Base-by-base conservation (phyloP, 2,329 filamentous ascomycete species). In the Aspergillus amoenus region DNA sequence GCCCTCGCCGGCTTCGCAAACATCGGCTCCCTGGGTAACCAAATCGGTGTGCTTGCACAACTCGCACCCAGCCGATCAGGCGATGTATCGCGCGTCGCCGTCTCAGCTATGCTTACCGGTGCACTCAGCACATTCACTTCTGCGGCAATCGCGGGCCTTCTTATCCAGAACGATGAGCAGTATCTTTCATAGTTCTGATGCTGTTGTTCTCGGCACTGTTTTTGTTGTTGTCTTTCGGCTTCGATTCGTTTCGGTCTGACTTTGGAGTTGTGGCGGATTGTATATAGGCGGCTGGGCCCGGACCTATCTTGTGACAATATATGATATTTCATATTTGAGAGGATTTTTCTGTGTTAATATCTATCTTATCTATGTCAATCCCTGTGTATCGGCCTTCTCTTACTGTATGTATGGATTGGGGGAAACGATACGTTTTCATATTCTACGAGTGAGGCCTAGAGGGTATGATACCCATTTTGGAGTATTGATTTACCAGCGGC, bases 11-110 rank as follows among this genome's bases (percentile, higher is more conserved):
- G 81, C 24, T 91, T 91, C 71, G 92, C 90, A 61, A 96, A 96
- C 78, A 88, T 96, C 65, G 89, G 89, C 53, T 93, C 90, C 30
- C 83, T 96, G 47, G 91, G 91, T 71, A 93, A 91, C 55, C 91
- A 96, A 76, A 94, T 96, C 60, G 91, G 91, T 79, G 90, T 95
- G 57, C 82, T 96, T 52, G 85, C 88, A 4, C 91, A 95, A 76
- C 84, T 96, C 59, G 88, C 90, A 0, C 91, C 91, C 0, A 80
- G 81, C 4, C 85, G 91, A 44, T 82, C 84, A 39, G 89, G 88
- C 57, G 89, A 94, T 65, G 88, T 96, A 11, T 87, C 89, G 4
- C 81, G 81, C 46, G 82, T 96, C 27, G 91, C 91, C 3, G 56
- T 95, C 18, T 92, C 88, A 32, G 90, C 91, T 5, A 81, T 96